These are phyloP conservation scores for Trametes gibbosa DNA, from an alignment of 768 basidiomycete species.

Conservation along the genomic window DNA sequence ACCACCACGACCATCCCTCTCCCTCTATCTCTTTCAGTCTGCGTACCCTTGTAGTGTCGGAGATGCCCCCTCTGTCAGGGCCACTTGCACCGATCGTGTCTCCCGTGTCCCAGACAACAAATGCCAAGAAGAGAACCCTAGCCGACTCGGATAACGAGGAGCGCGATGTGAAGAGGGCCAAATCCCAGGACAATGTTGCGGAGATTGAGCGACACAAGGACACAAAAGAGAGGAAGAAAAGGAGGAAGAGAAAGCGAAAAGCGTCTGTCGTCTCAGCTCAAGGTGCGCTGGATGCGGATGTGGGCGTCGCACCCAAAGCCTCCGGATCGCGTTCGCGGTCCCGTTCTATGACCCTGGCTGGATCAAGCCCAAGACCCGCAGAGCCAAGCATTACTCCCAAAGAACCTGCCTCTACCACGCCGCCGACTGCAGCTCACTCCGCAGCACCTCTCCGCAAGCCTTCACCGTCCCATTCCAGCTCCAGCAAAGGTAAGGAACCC, in stretches of 20 bases:
- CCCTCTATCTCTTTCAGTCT: background rate
- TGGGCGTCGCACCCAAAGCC: background rate
- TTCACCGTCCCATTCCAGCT: background rate
- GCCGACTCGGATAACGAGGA: slow-evolving; percentile 20
- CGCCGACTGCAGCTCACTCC: background rate
- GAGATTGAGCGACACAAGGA: background rate
- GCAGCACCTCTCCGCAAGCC: background rate
- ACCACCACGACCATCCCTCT: background rate
- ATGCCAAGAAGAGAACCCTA: slow-evolving; percentile 13
- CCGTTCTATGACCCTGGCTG: background rate
- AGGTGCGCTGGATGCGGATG: background rate
- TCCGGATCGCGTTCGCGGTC: slow-evolving; percentile 5
- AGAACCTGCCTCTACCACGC: background rate
- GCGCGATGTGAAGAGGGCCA: slow-evolving; percentile 8
- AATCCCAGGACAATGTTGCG: background rate
- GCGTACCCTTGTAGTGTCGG: too few species aligned
- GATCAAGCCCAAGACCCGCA: background rate
- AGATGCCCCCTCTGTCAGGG: slow-evolving; percentile 8
- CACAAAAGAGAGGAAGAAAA: slow-evolving; percentile 27
- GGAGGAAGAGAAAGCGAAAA: slow-evolving; percentile 29
- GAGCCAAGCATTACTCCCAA: background rate
- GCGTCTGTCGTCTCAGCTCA: slow-evolving; percentile 20
- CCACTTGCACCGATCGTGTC: background rate
- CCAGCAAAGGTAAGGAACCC: slow-evolving; percentile 17
- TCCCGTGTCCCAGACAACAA: background rate